Conservation (phyloP, 192 early-diverging fungal genomes). For the Coemansia aciculifera region DNA sequence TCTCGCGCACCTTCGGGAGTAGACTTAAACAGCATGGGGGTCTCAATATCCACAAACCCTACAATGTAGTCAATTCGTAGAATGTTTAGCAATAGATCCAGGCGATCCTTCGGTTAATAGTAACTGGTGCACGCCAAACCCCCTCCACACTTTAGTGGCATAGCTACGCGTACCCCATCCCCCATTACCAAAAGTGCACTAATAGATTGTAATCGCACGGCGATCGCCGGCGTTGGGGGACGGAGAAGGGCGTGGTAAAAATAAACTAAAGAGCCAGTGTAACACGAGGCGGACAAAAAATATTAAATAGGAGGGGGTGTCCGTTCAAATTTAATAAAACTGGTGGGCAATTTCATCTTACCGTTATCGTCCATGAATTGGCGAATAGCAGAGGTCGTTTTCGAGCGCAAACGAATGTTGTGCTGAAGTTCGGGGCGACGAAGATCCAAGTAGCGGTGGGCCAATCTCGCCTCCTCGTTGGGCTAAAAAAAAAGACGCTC, state of each 20-base stretch:
- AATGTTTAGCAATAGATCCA: conserved; percentile 5
- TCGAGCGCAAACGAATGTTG: conserved; percentile 72
- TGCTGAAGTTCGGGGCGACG: conserved; percentile 72
- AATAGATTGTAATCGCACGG: not conserved
- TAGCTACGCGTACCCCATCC: not conserved
- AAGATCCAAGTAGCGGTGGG: conserved; percentile 79
- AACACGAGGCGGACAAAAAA: conserved; percentile 4
- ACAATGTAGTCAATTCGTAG: conserved; percentile 7
- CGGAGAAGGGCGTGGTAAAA: not conserved
- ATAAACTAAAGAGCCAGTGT: conserved; percentile 4
- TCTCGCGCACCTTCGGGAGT: conserved; percentile 93
- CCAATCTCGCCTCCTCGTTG: conserved; percentile 74
- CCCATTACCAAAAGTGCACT: not conserved
- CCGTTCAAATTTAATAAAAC: conserved; percentile 1
- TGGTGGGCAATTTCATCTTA: conserved; percentile 23
- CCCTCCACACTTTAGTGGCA: not conserved
- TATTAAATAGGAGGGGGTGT: not conserved
- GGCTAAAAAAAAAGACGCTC: conserved; percentile 41
- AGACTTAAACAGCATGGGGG: conserved; percentile 86
- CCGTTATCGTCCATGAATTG: conserved; percentile 67
- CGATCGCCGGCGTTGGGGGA: conserved; percentile 13
- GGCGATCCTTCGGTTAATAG: not conserved
- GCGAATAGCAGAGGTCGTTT: conserved; percentile 65
- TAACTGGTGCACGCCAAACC: not conserved
- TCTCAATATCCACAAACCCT: conserved; percentile 91